Evolutionary conservation across 208 protist species (phyloP).

Genomic region (Angomonas deanei): DNA sequence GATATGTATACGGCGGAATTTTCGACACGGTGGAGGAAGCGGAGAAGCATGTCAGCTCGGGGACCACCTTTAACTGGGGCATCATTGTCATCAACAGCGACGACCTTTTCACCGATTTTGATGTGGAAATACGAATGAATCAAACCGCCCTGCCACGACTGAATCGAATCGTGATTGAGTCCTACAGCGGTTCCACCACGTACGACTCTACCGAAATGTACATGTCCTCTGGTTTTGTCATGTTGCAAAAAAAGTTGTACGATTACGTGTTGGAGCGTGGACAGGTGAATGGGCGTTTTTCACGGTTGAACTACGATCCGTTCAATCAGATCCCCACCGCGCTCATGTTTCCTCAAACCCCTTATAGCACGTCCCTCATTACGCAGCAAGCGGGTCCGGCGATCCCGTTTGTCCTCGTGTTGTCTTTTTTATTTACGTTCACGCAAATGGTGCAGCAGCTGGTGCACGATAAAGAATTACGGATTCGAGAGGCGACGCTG

Average conservation of each 20-base stretch:
- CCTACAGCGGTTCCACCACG: conserved; percentile 35
- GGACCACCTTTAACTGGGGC: conserved; percentile 26
- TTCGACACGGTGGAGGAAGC: conserved; percentile 56
- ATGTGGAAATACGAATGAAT: conserved; percentile 68
- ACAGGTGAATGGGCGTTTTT: not conserved
- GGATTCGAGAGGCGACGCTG: conserved; percentile 62
- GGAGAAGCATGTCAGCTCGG: conserved; percentile 7
- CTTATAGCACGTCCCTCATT: not conserved
- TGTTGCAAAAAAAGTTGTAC: conserved; percentile 55
- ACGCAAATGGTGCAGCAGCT: conserved; percentile 38
- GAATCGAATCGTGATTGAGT: conserved; percentile 16
- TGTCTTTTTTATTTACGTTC: conserved; percentile 65
- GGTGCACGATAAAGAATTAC: conserved; percentile 68
- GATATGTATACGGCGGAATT: conserved; percentile 47
- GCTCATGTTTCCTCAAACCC: not conserved
- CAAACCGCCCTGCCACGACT: conserved; percentile 32
- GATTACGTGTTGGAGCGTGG: conserved; percentile 38
- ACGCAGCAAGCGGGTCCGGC: not conserved
- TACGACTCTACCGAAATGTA: conserved; percentile 65
- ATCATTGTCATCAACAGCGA: conserved; percentile 22
- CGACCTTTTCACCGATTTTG: conserved; percentile 38
- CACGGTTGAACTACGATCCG: not conserved
- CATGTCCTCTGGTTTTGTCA: conserved; percentile 60
- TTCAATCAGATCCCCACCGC: not conserved
- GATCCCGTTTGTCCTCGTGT: conserved; percentile 38